Evolutionary conservation across 2,329 filamentous ascomycete species (phyloP), one percentile per base, ranked within the genome.

Genomic region (Leptoxyphium fumago): DNA sequence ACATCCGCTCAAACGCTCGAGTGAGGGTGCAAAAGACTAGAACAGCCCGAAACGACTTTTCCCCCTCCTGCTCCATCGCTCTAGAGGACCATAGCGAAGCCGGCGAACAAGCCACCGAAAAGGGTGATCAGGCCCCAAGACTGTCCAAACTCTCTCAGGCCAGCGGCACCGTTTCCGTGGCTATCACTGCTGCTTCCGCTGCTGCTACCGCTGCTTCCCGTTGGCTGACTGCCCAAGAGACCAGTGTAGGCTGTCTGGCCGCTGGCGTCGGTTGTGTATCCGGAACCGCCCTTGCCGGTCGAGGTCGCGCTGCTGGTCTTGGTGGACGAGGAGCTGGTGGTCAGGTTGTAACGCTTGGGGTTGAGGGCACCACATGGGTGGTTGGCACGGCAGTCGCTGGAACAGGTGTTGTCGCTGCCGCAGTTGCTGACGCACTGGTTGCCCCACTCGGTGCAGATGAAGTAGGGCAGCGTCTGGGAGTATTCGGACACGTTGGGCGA

Each of bases 401-500:
- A 61, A 60, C 83, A 87, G n/a, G 55, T 49, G 52, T 71, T 70
- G 62, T 80, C 68, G 50, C 64, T 41, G 29, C 63, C 66, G 63
- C 82, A 87, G 46, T 48, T 62, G 2, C 51, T 57, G 10, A 82
- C 77, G 60, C 82, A 86, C 63, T 85, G 75, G 60, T 68, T 77
- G 54, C 76, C 80, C 72, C 74, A 85, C 64, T 82, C 72, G 40
- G 71, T 72, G 73, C 84, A 91, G 54, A 78, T 72, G 66, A 79
- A 84, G 72, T 77, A 89, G 29, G 84, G 84, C 21, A 91, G 69
- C 1, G 84, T 88, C 53, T 85, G 72, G 15, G 79, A 80, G 72
- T 82, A 91, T 64, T 88, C 73, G 56, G 80, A 77, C 41, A 84
- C 65, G 64, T 88, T 87, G 52, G 84, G 84, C 43, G 73, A 65